phyloP scores from a whole-genome alignment of 306 rosid genomes.

The Castanopsis chinensis region DNA sequence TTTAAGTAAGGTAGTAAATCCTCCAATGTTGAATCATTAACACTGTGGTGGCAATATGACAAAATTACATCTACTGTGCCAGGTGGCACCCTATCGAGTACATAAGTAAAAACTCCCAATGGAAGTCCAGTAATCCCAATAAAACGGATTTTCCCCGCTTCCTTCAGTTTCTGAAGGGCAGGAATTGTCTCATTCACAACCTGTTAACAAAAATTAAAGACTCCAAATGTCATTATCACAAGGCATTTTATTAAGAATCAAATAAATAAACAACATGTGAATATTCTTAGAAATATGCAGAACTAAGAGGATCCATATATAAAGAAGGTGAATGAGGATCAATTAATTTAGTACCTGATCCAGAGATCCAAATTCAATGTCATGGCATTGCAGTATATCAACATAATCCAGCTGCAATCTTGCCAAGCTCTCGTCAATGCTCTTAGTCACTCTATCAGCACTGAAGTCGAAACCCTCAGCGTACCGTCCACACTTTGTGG shows the following conservation, averaged over 20 bases:
- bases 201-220: conserved; percentile 38
- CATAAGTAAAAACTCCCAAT: conserved; percentile 63
- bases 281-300: background rate
- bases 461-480: conserved; percentile 84
- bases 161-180: conserved; percentile 72
- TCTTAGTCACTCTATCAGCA: conserved; percentile 75
- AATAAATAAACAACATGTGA: background rate
- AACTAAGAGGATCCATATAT: background rate
- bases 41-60: conserved; percentile 76
- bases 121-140: conserved; percentile 96
- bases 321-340: background rate
- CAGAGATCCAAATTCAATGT: conserved; percentile 81
- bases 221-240: background rate
- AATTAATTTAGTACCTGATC: conserved; percentile 54
- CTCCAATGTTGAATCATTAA: conserved; percentile 77
- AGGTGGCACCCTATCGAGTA: conserved; percentile 78
- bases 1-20: conserved; percentile 79
- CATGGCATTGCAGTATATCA: conserved; percentile 92
- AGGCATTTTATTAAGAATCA: background rate
- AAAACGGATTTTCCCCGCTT: conserved; percentile 76
- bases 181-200: conserved; percentile 86
- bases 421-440: conserved; percentile 88
- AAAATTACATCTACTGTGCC: conserved; percentile 78
- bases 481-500: conserved; percentile 92
- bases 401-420: conserved; percentile 87